Evolutionary conservation across 1,284 basidiomycete genomes (phyloP), one percentile per base, ranked within the genome.

Genomic region (Leccinum pallidistipes): DNA sequence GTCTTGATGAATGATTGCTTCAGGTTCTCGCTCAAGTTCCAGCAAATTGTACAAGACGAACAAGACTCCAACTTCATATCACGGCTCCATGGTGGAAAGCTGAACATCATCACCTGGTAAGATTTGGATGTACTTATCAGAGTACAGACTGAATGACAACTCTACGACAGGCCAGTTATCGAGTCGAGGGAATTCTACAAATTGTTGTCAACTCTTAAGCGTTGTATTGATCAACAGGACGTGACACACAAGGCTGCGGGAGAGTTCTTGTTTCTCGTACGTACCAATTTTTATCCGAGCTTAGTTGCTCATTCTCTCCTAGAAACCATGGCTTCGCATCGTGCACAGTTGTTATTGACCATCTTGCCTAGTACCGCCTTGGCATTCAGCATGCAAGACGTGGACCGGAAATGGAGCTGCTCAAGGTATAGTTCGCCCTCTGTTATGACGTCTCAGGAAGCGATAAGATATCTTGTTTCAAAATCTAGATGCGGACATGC

Each of bases 41-140:
- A 81, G 65, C 76, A 77, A 63, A 86, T 86, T 55, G 84, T 87
- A 1, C 76, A 80, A 62, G 77, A 82, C 8, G 86, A 87, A 61
- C 84, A 86, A 69, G 83, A 79, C 21, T 76, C 81, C 1, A 87
- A 87, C 63, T 87, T 87, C 69, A 84, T 87, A 60, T 79, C 82
- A 0, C 79, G 79, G 18, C 73, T 86, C 4, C 83, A 87, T 64
- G 76, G 75, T 1, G 83, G 85, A 0, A 78, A 79, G 55, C 69
- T 87, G 6, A 77, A 79, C 43, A 87, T 87, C 29, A 80, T 87
- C 11, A 84, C 86, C 4, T 87, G 73, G 71, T 74, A 56, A 56
- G 60, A 16, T 2, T 38, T 21, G 16, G 7, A 14, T 8, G 14
- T 21, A 2, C 3, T 32, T 2, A 18, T 8, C 29, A 9, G 3